These are phyloP conservation scores for Periglandula ipomoeae DNA, from an alignment of 2,329 filamentous ascomycete genomes.

Conservation along the genomic window DNA sequence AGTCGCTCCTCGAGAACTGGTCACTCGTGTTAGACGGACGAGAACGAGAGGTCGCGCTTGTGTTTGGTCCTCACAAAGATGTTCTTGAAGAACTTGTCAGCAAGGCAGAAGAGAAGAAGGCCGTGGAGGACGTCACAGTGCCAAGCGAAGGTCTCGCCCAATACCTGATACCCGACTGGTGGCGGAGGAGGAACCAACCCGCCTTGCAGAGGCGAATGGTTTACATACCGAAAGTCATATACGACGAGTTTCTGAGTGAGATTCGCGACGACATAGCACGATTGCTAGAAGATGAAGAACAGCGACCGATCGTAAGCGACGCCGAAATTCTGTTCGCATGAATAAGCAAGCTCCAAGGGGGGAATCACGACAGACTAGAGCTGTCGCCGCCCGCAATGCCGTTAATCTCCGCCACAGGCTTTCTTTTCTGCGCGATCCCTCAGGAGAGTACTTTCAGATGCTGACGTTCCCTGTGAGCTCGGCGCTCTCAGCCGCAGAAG, in stretches of 20 bases:
- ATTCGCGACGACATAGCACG: slow-evolving; percentile 4
- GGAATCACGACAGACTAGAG: neutral
- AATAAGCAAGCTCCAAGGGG: slow-evolving; percentile 7
- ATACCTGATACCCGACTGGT: neutral
- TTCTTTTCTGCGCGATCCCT: slow-evolving; percentile 4
- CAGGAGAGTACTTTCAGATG: slow-evolving; percentile 7
- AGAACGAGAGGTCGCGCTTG: neutral
- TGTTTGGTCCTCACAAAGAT: slow-evolving; percentile 4
- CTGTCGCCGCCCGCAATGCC: neutral
- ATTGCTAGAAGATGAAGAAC: slow-evolving; percentile 1
- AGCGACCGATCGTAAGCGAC: slow-evolving; percentile 3
- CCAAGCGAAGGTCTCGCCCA: neutral
- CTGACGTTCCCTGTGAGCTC: slow-evolving; percentile 6
- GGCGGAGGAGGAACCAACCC: neutral
- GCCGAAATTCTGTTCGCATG: slow-evolving; percentile 8
- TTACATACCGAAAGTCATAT: slow-evolving; percentile 7
- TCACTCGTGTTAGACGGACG: slow-evolving; percentile 7
- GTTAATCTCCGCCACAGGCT: slow-evolving; percentile 7
- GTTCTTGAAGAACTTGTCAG: slow-evolving; percentile 1
- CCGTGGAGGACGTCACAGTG: neutral
- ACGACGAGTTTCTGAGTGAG: slow-evolving; percentile 5
- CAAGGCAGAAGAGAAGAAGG: slow-evolving; percentile 2
- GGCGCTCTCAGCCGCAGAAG: neutral
- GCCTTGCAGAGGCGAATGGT: slow-evolving; percentile 7
- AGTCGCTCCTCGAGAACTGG: slow-evolving; percentile 7